Base-by-base conservation (phyloP, 2,329 filamentous ascomycete species). In the Pezicula radicicola region DNA sequence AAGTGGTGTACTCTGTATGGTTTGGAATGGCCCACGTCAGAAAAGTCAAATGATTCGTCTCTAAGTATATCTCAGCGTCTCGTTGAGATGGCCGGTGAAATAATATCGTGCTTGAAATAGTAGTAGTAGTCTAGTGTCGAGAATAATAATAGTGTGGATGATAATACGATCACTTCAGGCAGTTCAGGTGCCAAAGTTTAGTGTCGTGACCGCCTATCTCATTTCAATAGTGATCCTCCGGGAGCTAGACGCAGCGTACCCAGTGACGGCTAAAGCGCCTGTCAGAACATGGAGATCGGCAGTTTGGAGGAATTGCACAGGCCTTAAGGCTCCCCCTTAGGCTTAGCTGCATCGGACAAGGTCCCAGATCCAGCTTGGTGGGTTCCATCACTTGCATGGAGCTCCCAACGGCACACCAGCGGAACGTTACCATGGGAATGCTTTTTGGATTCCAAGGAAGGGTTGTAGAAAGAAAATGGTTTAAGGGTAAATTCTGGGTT, bases 351-450 rank as follows among this genome's bases (percentile, higher is more conserved):
- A 44, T 59, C 59, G 57, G 57, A 50, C 49, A 6, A 49, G 13
- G 49, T 47, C 48, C 57, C 56, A 33, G 28, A 57, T 61, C 59
- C 56, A 59, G 59, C 49, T 46, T 60, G 55, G 56, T 48, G 58
- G 58, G 48, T 56, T 52, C 16, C 52, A 58, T 52, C 49, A 48
- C 50, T 52, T 53, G 48, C 50, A 48, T 56, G 15, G 25, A 18
- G 37, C 43, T 48, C 35, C 21, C 47, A 49, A n/a, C 16, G 36
- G 36, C 47, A 21, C 16, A 30, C 45, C 27, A 16, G 21, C 33
- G 40, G 13, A 30, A 28, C 42, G 33, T 19, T 27, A 41, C 25
- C 47, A 33, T 33, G 33, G 21, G 37, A 39, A 19, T 19, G 21
- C 36, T 25, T 13, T 39, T 9, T 40, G 37, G n/a, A 40, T 15